A percentile compares a stretch with the other conserved stretches of the same genome.
Evolutionary conservation across 2,329 filamentous ascomycete genomes (phyloP).

Genomic region (Fusarium sp.): DNA sequence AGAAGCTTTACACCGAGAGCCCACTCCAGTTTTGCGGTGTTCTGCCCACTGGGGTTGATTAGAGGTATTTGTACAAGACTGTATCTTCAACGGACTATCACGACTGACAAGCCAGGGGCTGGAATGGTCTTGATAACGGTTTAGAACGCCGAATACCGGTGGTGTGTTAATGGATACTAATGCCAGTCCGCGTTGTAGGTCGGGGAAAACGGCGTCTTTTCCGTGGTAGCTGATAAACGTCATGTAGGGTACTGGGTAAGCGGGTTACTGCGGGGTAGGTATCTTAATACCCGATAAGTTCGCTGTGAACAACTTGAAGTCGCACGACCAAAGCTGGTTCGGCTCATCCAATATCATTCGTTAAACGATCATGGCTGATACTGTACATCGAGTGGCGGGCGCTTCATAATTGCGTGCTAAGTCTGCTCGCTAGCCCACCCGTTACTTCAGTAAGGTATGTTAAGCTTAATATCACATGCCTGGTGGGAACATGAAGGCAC

Average conservation of each 20-base stretch:
- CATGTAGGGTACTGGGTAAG: slow-evolving; percentile 32
- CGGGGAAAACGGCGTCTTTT: slow-evolving; percentile 35
- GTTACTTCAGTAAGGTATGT: neutral
- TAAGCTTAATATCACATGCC: too few relatives aligned
- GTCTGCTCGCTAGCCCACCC: neutral
- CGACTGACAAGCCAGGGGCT: slow-evolving; percentile 1
- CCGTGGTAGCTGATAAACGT: slow-evolving; percentile 36
- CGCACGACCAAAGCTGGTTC: slow-evolving; percentile 3
- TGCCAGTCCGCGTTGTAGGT: slow-evolving; percentile 27
- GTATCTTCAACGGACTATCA: neutral
- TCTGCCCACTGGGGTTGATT: slow-evolving; percentile 3
- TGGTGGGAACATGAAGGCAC: neutral
- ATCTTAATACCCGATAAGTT: slow-evolving; percentile 21
- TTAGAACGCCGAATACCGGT: slow-evolving; percentile 37
- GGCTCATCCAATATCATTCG: neutral
- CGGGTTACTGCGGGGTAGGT: slow-evolving; percentile 39
- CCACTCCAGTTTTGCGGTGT: slow-evolving; percentile 22
- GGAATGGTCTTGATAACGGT: slow-evolving; percentile 16
- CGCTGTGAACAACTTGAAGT: slow-evolving; percentile 8
- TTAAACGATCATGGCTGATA: neutral
- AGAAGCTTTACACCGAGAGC: slow-evolving; percentile 20
- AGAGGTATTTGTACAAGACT: slow-evolving; percentile 2
- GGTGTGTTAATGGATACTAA: slow-evolving; percentile 26
- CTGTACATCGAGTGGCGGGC: neutral
- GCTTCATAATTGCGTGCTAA: neutral